phyloP scores from a whole-genome alignment of 2,329 filamentous ascomycete genomes.

The Tolypocladium endophyticum region DNA sequence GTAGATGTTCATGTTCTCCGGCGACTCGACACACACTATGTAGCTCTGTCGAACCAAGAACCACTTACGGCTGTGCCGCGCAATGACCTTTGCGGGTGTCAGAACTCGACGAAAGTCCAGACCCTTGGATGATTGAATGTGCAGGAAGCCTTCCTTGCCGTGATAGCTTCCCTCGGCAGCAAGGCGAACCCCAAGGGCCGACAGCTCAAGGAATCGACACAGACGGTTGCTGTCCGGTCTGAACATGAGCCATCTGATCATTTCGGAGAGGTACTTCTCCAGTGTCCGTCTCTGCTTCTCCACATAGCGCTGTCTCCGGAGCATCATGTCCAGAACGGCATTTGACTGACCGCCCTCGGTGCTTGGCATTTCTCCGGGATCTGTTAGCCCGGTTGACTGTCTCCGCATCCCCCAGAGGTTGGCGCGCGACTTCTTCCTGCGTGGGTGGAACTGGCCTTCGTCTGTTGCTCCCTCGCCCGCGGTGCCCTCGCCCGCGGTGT shows the following conservation, averaged over 20 bases:
- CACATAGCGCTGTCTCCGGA: constrained; percentile 49
- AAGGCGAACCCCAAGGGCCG: constrained; percentile 82
- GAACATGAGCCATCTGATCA: constrained; percentile 96
- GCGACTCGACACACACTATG: constrained; percentile 94
- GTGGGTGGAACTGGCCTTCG: constrained; percentile 18
- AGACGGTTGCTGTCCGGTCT: constrained; percentile 88
- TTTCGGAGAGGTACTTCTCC: constrained; percentile 82
- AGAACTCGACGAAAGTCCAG: constrained; percentile 75
- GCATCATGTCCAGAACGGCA: constrained; percentile 36
- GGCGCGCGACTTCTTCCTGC: constrained; percentile 41
- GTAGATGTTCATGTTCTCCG: constrained; percentile 97
- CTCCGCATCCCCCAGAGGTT: constrained; percentile 42
- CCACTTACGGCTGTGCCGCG: constrained; percentile 86
- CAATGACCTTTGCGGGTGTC: constrained; percentile 67
- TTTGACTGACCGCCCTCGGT: constrained; percentile 29
- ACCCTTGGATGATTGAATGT: constrained; percentile 85
- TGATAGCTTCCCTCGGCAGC: constrained; percentile 95
- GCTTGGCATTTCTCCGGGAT: constrained; percentile 33
- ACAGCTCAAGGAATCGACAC: constrained; percentile 92
- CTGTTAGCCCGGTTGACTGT: constrained; percentile 39
- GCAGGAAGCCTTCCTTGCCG: constrained; percentile 89
- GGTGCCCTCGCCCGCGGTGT: constrained; percentile 42
- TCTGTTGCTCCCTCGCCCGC: constrained; percentile 46
- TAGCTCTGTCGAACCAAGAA: constrained; percentile 97
- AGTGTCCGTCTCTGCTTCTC: constrained; percentile 77